These are phyloP conservation scores for Tetracladium marchalianum DNA, from an alignment of 495 filamentous ascomycete genomes.

Conservation along the genomic window DNA sequence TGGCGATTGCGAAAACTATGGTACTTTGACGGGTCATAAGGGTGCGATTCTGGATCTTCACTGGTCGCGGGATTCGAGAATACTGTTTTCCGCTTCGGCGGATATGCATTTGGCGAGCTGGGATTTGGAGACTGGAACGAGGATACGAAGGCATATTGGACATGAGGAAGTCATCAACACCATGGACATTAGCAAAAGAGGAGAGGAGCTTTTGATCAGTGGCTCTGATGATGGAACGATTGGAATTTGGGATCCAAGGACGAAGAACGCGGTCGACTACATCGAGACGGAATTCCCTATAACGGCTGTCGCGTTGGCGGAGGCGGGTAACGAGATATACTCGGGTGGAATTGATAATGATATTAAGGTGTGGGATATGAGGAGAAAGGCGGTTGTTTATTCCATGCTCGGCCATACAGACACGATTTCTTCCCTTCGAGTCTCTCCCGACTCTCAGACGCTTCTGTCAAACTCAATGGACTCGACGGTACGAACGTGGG, in stretches of 20 bases:
- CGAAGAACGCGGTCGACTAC: conserved; percentile 79
- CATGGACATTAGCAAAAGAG: conserved; percentile 76
- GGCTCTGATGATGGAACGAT: conserved; percentile 90
- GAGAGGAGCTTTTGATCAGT: conserved; percentile 80
- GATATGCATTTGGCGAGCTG: conserved; percentile 89
- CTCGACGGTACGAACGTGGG: conserved; percentile 88
- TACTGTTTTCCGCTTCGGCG: conserved; percentile 87
- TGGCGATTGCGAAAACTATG: conserved; percentile 89
- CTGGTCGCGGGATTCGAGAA: conserved; percentile 90
- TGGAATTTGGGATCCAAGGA: conserved; percentile 92
- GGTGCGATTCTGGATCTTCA: conserved; percentile 85
- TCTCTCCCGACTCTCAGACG: conserved; percentile 87
- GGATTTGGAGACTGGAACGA: conserved; percentile 78
- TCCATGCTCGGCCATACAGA: conserved; percentile 84
- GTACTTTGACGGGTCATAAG: conserved; percentile 75
- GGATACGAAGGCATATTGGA: conserved; percentile 84
- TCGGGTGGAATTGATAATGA: conserved; percentile 94
- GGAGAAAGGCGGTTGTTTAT: conserved; percentile 81
- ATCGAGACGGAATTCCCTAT: conserved; percentile 89
- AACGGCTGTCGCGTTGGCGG: conserved; percentile 79
- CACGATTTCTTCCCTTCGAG: conserved; percentile 77
- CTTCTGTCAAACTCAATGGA: conserved; percentile 91
- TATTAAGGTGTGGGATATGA: conserved; percentile 93
- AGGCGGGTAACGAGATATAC: conserved; percentile 92
- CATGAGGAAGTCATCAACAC: conserved; percentile 93